phyloP scores from a whole-genome alignment of 176 grass and related monocot species.

The Eleusine indica region DNA sequence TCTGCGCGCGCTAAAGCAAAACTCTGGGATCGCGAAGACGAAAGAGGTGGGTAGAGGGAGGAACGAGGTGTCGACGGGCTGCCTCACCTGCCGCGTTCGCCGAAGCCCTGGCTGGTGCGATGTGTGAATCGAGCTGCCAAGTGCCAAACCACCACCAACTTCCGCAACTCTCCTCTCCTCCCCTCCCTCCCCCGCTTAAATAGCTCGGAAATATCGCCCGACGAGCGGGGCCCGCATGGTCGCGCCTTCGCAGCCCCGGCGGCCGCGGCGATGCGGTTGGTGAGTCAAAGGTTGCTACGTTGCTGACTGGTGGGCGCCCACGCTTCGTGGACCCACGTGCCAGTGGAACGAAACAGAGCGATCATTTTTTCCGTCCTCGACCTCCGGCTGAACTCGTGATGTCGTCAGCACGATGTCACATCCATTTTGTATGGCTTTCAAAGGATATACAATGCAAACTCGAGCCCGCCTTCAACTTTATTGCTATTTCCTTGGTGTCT shows the following conservation, averaged over 20 bases:
- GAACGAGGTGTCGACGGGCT: not conserved
- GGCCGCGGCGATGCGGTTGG: slow-evolving; percentile 19
- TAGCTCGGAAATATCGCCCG: not conserved
- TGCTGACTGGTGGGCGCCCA: not conserved
- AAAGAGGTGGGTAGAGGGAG: not conserved
- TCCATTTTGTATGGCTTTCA: not conserved
- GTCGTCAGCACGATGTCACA: not conserved
- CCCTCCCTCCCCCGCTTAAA: not conserved
- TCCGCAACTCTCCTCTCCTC: not conserved
- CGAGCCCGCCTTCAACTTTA: no score
- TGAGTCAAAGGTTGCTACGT: not conserved
- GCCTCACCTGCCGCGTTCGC: not conserved
- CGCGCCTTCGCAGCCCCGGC: not conserved
- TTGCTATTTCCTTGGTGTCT: no score
- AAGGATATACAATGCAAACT: no score
- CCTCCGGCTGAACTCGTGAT: not conserved
- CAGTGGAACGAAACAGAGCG: not conserved
- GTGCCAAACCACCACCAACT: not conserved
- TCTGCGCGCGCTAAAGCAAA: not conserved
- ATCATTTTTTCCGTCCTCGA: not conserved
- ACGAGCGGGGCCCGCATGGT: not conserved
- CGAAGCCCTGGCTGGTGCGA: not conserved
- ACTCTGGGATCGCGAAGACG: not conserved
- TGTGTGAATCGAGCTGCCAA: not conserved
- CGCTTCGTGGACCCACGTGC: not conserved